Percentiles rank a stretch among this genome's conserved stretches.
These are phyloP conservation scores for Coemansia sp. DNA, from an alignment of 192 early-diverging fungal species.

Conservation along the genomic window DNA sequence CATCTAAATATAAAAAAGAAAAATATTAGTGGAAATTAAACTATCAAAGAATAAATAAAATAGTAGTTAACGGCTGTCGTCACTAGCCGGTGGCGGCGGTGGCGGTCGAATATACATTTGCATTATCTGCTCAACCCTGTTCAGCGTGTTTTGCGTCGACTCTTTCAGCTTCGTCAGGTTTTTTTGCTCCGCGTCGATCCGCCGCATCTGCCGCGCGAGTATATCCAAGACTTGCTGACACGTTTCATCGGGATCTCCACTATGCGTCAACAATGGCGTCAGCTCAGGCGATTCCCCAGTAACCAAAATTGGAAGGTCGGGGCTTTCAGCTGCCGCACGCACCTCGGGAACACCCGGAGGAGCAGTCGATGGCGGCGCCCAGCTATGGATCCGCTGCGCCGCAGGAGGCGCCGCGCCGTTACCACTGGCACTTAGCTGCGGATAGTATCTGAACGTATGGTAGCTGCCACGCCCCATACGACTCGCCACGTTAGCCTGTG, in stretches of 20 bases:
- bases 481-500: neutral
- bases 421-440: neutral
- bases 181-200: constrained; percentile 49
- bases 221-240: constrained; percentile 44
- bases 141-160: constrained; percentile 36
- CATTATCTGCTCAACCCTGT: constrained; percentile 37
- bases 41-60: neutral
- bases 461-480: neutral
- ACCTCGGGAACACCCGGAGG: neutral
- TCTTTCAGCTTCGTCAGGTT: constrained; percentile 20
- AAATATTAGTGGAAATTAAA: neutral
- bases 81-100: neutral
- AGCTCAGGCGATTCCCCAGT: neutral
- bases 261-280: neutral
- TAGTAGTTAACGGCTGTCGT: neutral
- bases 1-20: neutral
- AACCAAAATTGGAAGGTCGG: no score
- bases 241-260: constrained; percentile 24
- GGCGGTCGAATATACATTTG: constrained; percentile 19
- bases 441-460: neutral
- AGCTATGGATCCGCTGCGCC: neutral
- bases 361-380: neutral
- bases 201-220: constrained; percentile 26
- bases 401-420: neutral
- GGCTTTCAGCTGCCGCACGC: no score